These are phyloP conservation scores for Chlamydomonas schloesseri DNA, from an alignment of 139 green algal genomes.

Conservation along the genomic window DNA sequence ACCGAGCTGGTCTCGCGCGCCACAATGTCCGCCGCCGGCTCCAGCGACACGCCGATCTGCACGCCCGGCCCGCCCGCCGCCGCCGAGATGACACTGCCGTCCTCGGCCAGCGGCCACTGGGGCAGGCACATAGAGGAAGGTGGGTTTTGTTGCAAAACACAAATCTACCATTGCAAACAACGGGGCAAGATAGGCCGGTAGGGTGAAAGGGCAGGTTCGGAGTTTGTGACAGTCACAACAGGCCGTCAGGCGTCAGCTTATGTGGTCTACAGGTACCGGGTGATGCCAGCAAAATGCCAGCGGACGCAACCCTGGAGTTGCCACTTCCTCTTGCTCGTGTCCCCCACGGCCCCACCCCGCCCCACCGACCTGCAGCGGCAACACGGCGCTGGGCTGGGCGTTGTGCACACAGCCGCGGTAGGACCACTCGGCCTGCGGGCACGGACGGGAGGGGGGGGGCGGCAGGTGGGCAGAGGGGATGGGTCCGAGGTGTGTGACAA, in stretches of 20 bases:
- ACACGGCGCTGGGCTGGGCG: slow-evolving; percentile 63
- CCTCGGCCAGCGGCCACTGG: neutral
- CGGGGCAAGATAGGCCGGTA: neutral
- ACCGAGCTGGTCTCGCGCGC: slow-evolving; percentile 58
- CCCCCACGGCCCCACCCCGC: no score
- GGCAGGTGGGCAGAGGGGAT: no score
- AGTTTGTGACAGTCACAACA: neutral
- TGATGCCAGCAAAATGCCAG: no score
- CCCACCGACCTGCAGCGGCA: slow-evolving; percentile 69
- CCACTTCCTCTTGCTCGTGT: no score
- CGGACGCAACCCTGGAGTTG: no score
- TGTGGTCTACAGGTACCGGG: no score
- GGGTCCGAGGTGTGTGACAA: no score
- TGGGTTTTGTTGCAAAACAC: no score
- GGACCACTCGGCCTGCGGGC: slow-evolving; percentile 49
- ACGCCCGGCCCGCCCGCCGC: neutral
- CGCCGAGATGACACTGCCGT: neutral
- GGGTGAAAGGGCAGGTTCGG: no score
- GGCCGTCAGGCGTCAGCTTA: no score
- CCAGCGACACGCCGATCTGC: slow-evolving; percentile 48
- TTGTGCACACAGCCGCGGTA: slow-evolving; percentile 70
- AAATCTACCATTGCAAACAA: no score
- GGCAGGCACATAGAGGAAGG: neutral
- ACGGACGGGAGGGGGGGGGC: no score
- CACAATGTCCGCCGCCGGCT: slow-evolving; percentile 49